Percentiles rank a stretch among this genome's conserved stretches.
phyloP scores from a whole-genome alignment of 2,329 filamentous ascomycete genomes.

The Cordyceps tenuipes region DNA sequence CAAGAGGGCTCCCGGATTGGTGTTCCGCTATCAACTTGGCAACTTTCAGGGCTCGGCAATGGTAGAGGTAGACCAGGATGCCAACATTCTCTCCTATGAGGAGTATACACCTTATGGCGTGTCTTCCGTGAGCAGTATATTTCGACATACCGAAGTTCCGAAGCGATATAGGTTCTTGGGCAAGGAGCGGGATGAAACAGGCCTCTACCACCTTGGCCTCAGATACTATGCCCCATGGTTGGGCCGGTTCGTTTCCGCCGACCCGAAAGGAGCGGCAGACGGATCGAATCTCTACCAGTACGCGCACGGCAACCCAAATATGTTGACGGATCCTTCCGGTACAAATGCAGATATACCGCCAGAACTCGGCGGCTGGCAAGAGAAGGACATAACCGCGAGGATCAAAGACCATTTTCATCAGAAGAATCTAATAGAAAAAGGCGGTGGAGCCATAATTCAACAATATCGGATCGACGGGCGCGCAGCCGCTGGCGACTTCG shows the following conservation, averaged over 20 bases:
- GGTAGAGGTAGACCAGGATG: conserved; percentile 20
- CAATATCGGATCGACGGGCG: conserved; percentile 1
- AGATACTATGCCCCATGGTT: conserved; percentile 22
- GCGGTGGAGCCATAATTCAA: not conserved
- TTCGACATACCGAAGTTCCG: conserved; percentile 12
- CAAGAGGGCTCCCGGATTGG: conserved; percentile 4
- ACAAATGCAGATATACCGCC: not conserved
- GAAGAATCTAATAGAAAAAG: not conserved
- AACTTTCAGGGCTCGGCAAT: conserved; percentile 6
- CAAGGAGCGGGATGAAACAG: conserved; percentile 20
- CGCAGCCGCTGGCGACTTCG: conserved; percentile 1
- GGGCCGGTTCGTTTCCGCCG: conserved; percentile 18
- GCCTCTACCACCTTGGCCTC: conserved; percentile 18
- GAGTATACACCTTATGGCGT: conserved; percentile 24
- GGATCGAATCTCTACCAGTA: conserved; percentile 17
- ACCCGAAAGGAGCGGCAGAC: conserved; percentile 17
- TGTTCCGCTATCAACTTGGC: conserved; percentile 13
- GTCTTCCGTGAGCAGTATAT: conserved; percentile 12
- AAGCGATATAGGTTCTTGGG: conserved; percentile 19
- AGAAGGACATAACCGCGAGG: not conserved
- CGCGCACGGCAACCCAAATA: conserved; percentile 12
- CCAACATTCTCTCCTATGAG: conserved; percentile 21
- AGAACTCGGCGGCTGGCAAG: not conserved
- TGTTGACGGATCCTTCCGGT: conserved; percentile 7
- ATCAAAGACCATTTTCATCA: not conserved